Evolutionary conservation across 73 alveolate genomes (phyloP), one percentile per base, ranked within the genome.

Genomic region (Paramecium tetraurelia): DNA sequence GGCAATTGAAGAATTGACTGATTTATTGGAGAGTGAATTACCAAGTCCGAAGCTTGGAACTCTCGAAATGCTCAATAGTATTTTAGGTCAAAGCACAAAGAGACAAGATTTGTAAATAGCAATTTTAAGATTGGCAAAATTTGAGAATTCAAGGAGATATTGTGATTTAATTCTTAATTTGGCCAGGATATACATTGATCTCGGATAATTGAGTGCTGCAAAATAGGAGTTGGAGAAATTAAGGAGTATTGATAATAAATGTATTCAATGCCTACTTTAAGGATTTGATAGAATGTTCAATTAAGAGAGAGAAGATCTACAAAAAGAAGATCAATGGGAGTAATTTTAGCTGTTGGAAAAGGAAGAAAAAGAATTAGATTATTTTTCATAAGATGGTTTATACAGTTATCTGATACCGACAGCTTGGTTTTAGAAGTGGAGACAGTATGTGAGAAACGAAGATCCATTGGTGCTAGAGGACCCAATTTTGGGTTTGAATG

Each of bases 381-480:
- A 40, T 29, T 86, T 86, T 20, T 40, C 27, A 27, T 20, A 68
- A 58, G 88, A 22, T 9, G 93, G 88, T 1, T 22, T 63, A 12
- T 53, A 12, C 22, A 86, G 68, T 1, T 86, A 63, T 57, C 31
- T 86, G 21, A 59, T 86, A 22, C 93, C 93, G 9, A 29, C 87
- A 24, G 4, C 22, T 14, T 86, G 93, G 93, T 33, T 86, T 33
- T 58, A 86, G 41, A 86, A 86, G 22, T 86, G 86, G 89, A 86
- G 76, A 31, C 57, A 24, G 20, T 86, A n/a, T 40, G 87, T 75
- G 3, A 41, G 16, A 21, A 24, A 22, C n/a, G 87, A 75, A 24
- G 68, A 75, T 75, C 68, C 38, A 22, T 14, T 29, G n/a, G 87
- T 12, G 12, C 14, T 41, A 0, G 87, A 75, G 0, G 68, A 38